Percentiles rank a stretch among this genome's conserved stretches.
phyloP scores from a whole-genome alignment of 2,329 filamentous ascomycete species.

The Magnaporthiopsis poae region DNA sequence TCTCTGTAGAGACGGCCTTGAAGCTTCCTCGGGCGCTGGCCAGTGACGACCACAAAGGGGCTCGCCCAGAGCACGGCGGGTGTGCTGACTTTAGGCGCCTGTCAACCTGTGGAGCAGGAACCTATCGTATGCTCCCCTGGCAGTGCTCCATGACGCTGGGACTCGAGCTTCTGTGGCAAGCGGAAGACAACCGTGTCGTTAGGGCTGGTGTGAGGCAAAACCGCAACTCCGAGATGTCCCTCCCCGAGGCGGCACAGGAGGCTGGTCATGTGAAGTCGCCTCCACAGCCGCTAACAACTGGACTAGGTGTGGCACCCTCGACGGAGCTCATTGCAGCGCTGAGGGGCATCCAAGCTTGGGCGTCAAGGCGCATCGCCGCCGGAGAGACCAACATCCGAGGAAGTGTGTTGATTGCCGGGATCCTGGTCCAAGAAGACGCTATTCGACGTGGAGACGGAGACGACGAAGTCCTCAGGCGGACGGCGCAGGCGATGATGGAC shows the following conservation, averaged over 20 bases:
- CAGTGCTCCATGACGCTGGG: conserved; percentile 32
- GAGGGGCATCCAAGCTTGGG: no score
- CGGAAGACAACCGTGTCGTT: conserved; percentile 29
- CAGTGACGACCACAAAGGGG: conserved; percentile 3
- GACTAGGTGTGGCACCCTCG: conserved; percentile 19
- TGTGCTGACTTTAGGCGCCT: conserved; percentile 28
- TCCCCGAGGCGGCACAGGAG: background rate
- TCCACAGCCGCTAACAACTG: conserved; percentile 12
- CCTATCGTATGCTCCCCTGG: conserved; percentile 31
- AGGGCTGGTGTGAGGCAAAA: conserved; percentile 13
- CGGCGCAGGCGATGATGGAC: background rate
- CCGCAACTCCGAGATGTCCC: background rate
- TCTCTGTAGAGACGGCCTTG: conserved; percentile 32
- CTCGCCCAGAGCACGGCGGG: conserved; percentile 14
- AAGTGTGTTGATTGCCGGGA: conserved; percentile 11
- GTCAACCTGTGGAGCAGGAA: conserved; percentile 29
- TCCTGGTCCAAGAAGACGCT: conserved; percentile 14
- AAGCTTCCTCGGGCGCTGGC: conserved; percentile 21
- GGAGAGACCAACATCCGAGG: conserved; percentile 17
- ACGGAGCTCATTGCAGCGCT: conserved; percentile 2
- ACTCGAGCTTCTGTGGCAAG: conserved; percentile 36
- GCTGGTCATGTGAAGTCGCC: background rate
- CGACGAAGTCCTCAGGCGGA: background rate
- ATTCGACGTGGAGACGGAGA: conserved; percentile 8
- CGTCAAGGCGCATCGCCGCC: conserved; percentile 10